Evolutionary conservation across 139 green algal species (phyloP), one percentile per base, ranked within the genome.

Genomic region (Limnomonas spitsbergensis): DNA sequence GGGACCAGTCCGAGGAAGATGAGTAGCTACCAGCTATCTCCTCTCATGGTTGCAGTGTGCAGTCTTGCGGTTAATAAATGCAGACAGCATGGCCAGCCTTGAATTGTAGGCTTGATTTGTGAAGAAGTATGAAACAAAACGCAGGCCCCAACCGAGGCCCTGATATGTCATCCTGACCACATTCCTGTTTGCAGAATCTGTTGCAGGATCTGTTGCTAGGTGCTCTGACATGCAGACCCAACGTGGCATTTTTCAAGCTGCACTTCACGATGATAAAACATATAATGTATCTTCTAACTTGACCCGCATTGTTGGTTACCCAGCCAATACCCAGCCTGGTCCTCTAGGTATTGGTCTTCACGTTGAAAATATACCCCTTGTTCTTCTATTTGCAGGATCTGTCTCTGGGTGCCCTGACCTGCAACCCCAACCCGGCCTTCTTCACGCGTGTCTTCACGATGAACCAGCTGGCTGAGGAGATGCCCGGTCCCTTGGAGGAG

Each of bases 371-470:
- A 61, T 61, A 29, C 47, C 14, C 47, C 20, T 61, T 20, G 14
- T 61, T 61, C 47, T 20, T 61, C 14, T 61, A 20, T 20, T 29
- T 20, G 2, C 81, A 88, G 81, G 87, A 91, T 53, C 73, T 90
- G 56, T 87, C 84, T 2, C 67, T 89, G 34, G 82, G 82, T 4
- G 39, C 47, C 27, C 79, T 91, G 4, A 69, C 87, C 69, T 91
- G 87, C 80, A 66, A 69, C 2, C 78, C 73, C 3, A 80, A 84
- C 52, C 72, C 88, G 38, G 83, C 93, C 39, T 98, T 90, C 79
- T 40, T 82, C 38, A 54, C 78, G 1, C 74, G 78, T 4, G 73
- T 54, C 27, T 95, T 91, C 78, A 83, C 66, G 1, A 53, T 89
- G 40, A 35, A 74, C 6, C 9, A 72, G 61, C 61, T 72, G 26